These are phyloP conservation scores for Oxytropis ochrocephala DNA, from an alignment of 306 rosid genomes.

Conservation along the genomic window DNA sequence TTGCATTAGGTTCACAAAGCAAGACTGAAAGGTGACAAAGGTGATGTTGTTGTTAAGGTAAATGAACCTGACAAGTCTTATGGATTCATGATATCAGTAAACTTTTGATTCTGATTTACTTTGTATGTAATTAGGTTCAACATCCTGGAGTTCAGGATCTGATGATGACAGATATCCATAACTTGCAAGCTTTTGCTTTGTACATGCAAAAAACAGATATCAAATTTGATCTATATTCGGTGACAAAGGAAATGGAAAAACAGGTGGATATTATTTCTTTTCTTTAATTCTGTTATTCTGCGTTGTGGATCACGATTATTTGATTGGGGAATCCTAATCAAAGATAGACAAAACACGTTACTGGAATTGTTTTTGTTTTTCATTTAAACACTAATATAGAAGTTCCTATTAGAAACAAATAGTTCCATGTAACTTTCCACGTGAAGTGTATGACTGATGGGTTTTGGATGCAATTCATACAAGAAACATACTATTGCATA, in stretches of 20 bases:
- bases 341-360: conserved; percentile 8
- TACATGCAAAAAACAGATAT: conserved; percentile 91
- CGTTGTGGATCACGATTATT: not conserved
- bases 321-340: not conserved
- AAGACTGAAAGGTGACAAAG: conserved; percentile 62
- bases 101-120: conserved; percentile 27
- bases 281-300: not conserved
- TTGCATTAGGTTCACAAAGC: conserved; percentile 78
- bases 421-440: not conserved
- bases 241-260: conserved; percentile 93
- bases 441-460: not conserved
- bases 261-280: conserved; percentile 50
- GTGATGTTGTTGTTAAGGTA: conserved; percentile 91
- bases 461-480: conserved; percentile 11
- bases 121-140: conserved; percentile 64
- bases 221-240: conserved; percentile 84
- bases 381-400: not conserved
- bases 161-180: conserved; percentile 96
- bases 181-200: conserved; percentile 86
- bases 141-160: conserved; percentile 97
- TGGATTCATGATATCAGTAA: conserved; percentile 8
- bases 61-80: conserved; percentile 17
- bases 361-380: conserved; percentile 8
- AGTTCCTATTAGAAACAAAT: conserved; percentile 12
- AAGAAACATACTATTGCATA: not conserved